phyloP scores from a whole-genome alignment of 2,329 filamentous ascomycete species.

The Claviceps sp. region DNA sequence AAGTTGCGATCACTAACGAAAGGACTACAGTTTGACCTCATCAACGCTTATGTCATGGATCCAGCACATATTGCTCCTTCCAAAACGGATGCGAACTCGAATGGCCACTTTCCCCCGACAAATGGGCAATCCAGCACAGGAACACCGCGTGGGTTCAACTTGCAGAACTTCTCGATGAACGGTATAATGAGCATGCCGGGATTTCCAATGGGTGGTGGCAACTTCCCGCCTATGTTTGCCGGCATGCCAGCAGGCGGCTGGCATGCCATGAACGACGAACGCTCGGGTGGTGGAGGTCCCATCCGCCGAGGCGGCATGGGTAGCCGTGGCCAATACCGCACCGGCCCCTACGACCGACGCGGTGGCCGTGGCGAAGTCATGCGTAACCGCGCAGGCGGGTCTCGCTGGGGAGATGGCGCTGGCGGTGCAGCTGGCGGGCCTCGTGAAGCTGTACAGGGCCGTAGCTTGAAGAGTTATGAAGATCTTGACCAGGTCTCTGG shows the following conservation, averaged over 20 bases:
- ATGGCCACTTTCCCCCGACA: conserved; percentile 80
- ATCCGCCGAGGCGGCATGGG: conserved; percentile 52
- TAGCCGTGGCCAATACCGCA: conserved; percentile 41
- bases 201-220: conserved; percentile 38
- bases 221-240: conserved; percentile 42
- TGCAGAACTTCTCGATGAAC: conserved; percentile 56
- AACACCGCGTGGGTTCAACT: conserved; percentile 83
- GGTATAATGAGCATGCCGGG: conserved; percentile 46
- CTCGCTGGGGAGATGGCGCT: conserved; percentile 62
- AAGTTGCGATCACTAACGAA: conserved; percentile 6
- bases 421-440: conserved; percentile 70
- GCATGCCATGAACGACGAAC: conserved; percentile 39
- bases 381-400: conserved; percentile 35
- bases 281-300: conserved; percentile 46
- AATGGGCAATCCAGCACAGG: conserved; percentile 65
- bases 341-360: conserved; percentile 64
- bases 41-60: conserved; percentile 90
- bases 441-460: conserved; percentile 79
- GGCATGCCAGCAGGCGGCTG: conserved; percentile 35
- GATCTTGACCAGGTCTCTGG: conserved; percentile 79
- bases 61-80: conserved; percentile 90
- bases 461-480: conserved; percentile 93
- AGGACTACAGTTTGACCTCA: conserved; percentile 56
- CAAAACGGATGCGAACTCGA: conserved; percentile 84
- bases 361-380: conserved; percentile 41